A percentile compares a stretch with the other conserved stretches of the same genome.
These are phyloP conservation scores for Colletotrichum echinochloae DNA, from an alignment of 2,329 filamentous ascomycete genomes.

Conservation along the genomic window DNA sequence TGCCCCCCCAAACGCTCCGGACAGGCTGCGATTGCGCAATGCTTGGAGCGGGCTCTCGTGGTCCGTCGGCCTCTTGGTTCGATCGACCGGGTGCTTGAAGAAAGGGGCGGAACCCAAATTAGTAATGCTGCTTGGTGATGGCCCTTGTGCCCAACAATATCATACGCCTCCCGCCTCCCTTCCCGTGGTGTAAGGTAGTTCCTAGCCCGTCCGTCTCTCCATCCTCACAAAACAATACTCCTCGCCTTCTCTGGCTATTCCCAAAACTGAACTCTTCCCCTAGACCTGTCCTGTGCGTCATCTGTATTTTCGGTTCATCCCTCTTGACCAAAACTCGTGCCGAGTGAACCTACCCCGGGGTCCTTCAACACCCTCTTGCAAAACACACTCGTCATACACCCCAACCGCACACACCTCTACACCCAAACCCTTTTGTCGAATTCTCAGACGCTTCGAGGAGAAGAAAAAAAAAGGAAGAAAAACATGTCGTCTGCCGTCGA, in stretches of 20 bases:
- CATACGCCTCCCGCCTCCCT: conserved; percentile 33
- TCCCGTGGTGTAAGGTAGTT: conserved; percentile 38
- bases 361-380: conserved; percentile 34
- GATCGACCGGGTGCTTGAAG: conserved; percentile 31
- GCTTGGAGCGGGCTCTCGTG: conserved; percentile 24
- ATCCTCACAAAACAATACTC: conserved; percentile 40
- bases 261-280: conserved; percentile 17
- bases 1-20: conserved; percentile 4
- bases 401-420: conserved; percentile 15
- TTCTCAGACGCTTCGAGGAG: conserved; percentile 46
- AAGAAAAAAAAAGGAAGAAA: too few relatives aligned
- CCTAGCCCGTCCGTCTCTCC: conserved; percentile 9
- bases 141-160: conserved; percentile 28
- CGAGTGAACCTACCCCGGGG: conserved; percentile 33
- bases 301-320: conserved; percentile 23
- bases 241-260: conserved; percentile 1
- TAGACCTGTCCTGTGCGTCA: conserved; percentile 40
- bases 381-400: conserved; percentile 23
- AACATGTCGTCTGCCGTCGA: conserved; percentile 49
- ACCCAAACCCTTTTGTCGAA: conserved; percentile 29
- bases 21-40: conserved; percentile 54
- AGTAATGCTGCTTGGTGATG: conserved; percentile 42
- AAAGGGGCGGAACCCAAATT: conserved; percentile 34
- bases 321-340: conserved; percentile 28
- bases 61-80: conserved; percentile 32